Evolutionary conservation across 106 monocot species (phyloP), one percentile per base, ranked within the genome.

Genomic region (Agapanthus africanus): DNA sequence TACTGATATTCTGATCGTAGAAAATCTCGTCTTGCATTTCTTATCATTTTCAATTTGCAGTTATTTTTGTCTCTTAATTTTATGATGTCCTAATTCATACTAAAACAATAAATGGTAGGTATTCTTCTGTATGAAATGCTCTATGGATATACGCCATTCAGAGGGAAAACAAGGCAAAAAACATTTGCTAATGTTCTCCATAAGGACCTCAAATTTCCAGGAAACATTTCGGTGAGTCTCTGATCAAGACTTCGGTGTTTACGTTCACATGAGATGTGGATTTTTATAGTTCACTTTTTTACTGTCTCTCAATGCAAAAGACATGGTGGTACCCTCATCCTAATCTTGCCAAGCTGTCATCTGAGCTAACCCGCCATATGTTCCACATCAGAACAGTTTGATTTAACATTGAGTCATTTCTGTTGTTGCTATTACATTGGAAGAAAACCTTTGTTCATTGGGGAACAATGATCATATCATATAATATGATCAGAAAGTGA

Each of bases 171-270:
- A 37, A 81, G 95, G 34, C 95, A 91, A 71, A 91, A 81, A 76
- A 97, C 95, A 60, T 97, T 97, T 79, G 95, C 95, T 40, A 88
- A 92, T 75, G 81, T 97, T 79, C 84, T 97, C 28, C 91, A 97
- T 60, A 97, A 92, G 73, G 88, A 97, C 71, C 79, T 97, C 40
- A 97, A 80, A 78, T 91, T 97, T 82, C 95, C 91, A 60, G 79
- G 64, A 54, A 86, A 82, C 32, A 81, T 77, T 28, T 69, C 67
- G 57, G 95, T 95, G 47, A 80, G 84, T 26, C 10, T 25, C 25
- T 60, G 61, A 19, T 40, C 36, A 59, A 61, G 47, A 16, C 34
- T 54, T 46, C 35, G 7, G 5, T 18, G 0, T 61, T 19, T 61
- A 0, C 2, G 1, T 10, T 36, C 16, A 23, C n/a, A 61, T 61